Conservation (phyloP, 129 eudicot species). For the Artemisia tridentata region DNA sequence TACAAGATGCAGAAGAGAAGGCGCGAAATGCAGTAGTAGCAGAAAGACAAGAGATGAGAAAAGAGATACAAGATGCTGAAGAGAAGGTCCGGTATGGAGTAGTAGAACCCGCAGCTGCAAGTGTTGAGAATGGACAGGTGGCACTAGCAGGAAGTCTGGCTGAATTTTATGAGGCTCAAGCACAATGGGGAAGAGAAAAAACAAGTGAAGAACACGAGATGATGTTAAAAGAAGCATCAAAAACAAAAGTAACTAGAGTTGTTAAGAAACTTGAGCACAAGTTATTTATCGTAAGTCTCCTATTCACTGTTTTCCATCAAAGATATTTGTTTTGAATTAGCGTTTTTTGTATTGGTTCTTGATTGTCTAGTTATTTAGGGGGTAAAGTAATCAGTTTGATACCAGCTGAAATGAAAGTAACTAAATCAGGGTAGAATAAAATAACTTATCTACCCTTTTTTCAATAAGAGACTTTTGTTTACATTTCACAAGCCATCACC, state of each 20-base stretch:
- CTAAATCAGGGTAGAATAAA: background rate
- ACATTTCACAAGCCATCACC: background rate
- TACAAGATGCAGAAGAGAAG: slow-evolving; percentile 83
- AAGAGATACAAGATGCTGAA: slow-evolving; percentile 78
- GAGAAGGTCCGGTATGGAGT: slow-evolving; percentile 45
- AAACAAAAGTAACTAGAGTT: slow-evolving; percentile 55
- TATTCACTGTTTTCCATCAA: slow-evolving; percentile 7
- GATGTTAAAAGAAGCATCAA: slow-evolving; percentile 75
- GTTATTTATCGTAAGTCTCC: slow-evolving; percentile 62
- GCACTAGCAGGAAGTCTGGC: slow-evolving; percentile 86
- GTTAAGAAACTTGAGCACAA: slow-evolving; percentile 91
- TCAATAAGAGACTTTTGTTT: background rate
- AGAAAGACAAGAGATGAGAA: slow-evolving; percentile 82
- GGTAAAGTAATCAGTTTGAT: background rate
- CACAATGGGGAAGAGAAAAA: slow-evolving; percentile 85
- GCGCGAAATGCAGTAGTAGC: slow-evolving; percentile 41
- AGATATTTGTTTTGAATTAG: background rate
- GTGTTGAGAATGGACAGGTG: slow-evolving; percentile 31
- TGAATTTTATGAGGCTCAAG: slow-evolving; percentile 90
- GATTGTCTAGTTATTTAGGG: background rate
- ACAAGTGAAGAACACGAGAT: slow-evolving; percentile 69
- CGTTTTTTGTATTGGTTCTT: background rate
- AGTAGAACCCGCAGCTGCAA: slow-evolving; percentile 29
- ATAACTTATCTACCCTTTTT: background rate
- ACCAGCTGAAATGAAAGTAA: background rate